These are phyloP conservation scores for Suhomyces guaymorum DNA, from an alignment of 1,139 yeast genomes.

Conservation along the genomic window DNA sequence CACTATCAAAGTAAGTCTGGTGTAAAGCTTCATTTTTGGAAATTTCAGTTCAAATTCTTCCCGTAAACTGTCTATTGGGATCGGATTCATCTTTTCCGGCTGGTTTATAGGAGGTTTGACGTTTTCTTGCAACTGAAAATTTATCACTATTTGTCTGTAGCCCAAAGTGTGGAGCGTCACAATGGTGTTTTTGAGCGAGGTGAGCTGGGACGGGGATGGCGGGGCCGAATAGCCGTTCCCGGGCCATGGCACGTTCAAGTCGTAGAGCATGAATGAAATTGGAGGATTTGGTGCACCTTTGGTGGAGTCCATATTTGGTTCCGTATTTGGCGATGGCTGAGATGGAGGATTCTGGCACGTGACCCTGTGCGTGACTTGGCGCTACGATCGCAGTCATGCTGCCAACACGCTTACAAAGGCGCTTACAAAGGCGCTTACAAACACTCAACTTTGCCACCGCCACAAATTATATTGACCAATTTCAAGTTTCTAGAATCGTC, in stretches of 20 bases:
- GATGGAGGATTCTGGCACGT: too few relatives aligned
- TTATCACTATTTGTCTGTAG: constrained; percentile 72
- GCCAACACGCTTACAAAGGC: too few relatives aligned
- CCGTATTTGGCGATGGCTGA: too few relatives aligned
- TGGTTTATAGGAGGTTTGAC: constrained; percentile 55
- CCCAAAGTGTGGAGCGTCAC: constrained; percentile 64
- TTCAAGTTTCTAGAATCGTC: too few relatives aligned
- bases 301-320: too few relatives aligned
- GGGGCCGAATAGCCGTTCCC: constrained; percentile 44
- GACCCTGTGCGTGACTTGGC: too few relatives aligned
- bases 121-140: constrained; percentile 58
- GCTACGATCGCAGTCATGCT: too few relatives aligned
- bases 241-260: constrained; percentile 86
- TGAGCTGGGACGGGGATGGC: constrained; percentile 44
- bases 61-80: constrained; percentile 28
- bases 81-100: constrained; percentile 39
- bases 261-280: constrained; percentile 54
- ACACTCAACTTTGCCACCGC: constrained; percentile 10
- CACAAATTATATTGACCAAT: too few relatives aligned
- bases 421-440: too few relatives aligned
- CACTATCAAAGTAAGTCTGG: constrained; percentile 72
- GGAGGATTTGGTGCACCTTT: too few relatives aligned
- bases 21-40: constrained; percentile 50
- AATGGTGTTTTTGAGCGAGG: constrained; percentile 48
- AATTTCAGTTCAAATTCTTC: constrained; percentile 33